Evolutionary conservation across 2,329 filamentous ascomycete species (phyloP).

Genomic region (Aspergillus cejpii): DNA sequence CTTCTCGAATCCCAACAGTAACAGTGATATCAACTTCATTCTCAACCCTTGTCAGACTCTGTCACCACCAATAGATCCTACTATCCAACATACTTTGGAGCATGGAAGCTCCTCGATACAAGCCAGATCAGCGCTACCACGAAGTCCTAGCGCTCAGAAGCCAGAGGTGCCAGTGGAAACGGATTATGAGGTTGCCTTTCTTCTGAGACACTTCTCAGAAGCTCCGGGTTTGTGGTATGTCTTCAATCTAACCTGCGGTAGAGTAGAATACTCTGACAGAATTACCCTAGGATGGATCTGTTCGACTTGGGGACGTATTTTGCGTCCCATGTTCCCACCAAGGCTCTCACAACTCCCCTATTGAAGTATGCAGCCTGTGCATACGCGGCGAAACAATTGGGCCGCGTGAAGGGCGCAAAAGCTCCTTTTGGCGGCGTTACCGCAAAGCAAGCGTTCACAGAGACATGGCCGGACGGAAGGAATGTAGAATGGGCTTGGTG

Average conservation of each 20-base stretch:
- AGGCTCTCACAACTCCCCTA: slow-evolving; percentile 46
- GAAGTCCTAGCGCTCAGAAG: slow-evolving; percentile 18
- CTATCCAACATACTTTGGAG: slow-evolving; percentile 27
- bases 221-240: slow-evolving; percentile 52
- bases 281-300: slow-evolving; percentile 37
- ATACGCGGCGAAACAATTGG: slow-evolving; percentile 56
- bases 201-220: slow-evolving; percentile 56
- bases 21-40: slow-evolving; percentile 51
- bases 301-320: slow-evolving; percentile 53
- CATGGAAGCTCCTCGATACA: slow-evolving; percentile 28
- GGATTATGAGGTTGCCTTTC: slow-evolving; percentile 54
- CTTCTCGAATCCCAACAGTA: slow-evolving; percentile 14
- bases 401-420: slow-evolving; percentile 49
- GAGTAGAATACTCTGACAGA: slow-evolving; percentile 7
- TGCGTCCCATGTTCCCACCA: slow-evolving; percentile 53
- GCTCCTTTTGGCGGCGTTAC: slow-evolving; percentile 45
- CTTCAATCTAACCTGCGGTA: neutral
- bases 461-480: slow-evolving; percentile 46
- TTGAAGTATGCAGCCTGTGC: slow-evolving; percentile 52
- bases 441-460: slow-evolving; percentile 46
- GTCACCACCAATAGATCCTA: slow-evolving; percentile 43
- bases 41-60: slow-evolving; percentile 44
- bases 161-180: slow-evolving; percentile 31
- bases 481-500: slow-evolving; percentile 55
- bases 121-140: slow-evolving; percentile 19